phyloP scores from a whole-genome alignment of 2,329 filamentous ascomycete genomes.

The Aspergillus sojae region DNA sequence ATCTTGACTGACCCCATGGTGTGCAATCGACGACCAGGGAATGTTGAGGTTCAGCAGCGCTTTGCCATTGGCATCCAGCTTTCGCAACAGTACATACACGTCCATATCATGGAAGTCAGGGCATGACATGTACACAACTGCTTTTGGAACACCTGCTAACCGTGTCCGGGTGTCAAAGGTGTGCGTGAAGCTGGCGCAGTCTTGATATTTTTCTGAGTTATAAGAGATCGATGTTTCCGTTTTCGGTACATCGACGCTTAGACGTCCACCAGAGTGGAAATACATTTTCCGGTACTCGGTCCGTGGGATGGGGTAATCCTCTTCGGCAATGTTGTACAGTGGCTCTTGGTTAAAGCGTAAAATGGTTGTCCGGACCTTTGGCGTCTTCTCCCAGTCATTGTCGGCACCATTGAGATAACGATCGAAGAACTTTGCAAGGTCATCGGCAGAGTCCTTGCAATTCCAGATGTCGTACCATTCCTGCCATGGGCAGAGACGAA shows the following conservation, averaged over 20 bases:
- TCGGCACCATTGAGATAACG: neutral
- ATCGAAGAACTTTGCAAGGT: conserved; percentile 9
- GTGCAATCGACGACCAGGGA: neutral
- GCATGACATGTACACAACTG: conserved; percentile 16
- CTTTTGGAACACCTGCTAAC: conserved; percentile 17
- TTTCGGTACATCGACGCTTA: neutral
- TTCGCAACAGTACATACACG: neutral
- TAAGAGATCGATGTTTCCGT: neutral
- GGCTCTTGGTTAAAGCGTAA: neutral
- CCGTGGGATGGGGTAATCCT: neutral
- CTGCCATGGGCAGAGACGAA: conserved; percentile 17
- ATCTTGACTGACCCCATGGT: neutral
- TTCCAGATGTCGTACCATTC: conserved; percentile 20
- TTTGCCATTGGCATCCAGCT: neutral
- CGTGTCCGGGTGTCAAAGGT: conserved; percentile 9
- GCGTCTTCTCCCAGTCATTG: neutral
- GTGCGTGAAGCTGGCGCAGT: conserved; percentile 16
- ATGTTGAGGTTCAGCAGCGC: neutral
- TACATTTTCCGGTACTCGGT: neutral
- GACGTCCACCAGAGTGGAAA: neutral
- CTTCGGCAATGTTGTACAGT: neutral
- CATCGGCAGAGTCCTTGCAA: conserved; percentile 6
- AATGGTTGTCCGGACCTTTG: neutral
- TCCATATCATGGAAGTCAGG: conserved; percentile 13
- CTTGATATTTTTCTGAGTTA: neutral